A percentile compares a stretch with the other conserved stretches of the same genome.
Evolutionary conservation across 805 yeast species (phyloP).

Genomic region (Cyberlindnera sargentensis): DNA sequence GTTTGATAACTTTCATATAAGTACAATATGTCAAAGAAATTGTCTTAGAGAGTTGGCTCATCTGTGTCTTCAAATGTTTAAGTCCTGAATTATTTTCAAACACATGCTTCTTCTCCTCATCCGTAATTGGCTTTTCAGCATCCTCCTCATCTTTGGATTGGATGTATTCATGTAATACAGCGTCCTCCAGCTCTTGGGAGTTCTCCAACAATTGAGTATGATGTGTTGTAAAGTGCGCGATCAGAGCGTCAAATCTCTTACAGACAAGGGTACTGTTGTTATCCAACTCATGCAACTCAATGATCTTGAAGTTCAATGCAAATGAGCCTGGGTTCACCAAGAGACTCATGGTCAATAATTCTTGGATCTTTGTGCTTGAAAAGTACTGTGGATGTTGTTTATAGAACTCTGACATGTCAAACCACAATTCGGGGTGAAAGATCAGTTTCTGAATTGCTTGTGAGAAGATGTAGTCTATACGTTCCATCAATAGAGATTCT

Average conservation of each 20-base stretch:
- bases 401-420: constrained; percentile 41
- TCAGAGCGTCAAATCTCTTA: constrained; percentile 41
- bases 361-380: constrained; percentile 24
- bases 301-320: constrained; percentile 55
- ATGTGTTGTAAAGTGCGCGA: constrained; percentile 24
- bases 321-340: constrained; percentile 64
- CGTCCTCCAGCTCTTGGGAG: constrained; percentile 8
- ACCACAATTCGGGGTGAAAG: constrained; percentile 75
- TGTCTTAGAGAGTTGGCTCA: constrained; percentile 23
- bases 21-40: constrained; percentile 63
- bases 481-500: constrained; percentile 39
- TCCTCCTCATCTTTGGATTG: constrained; percentile 8
- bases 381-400: constrained; percentile 10
- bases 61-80: constrained; percentile 3
- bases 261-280: constrained; percentile 44
- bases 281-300: constrained; percentile 63
- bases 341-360: constrained; percentile 47
- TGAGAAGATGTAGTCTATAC: constrained; percentile 67
- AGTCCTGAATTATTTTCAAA: constrained; percentile 10
- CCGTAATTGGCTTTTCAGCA: constrained; percentile 5
- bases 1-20: constrained; percentile 64
- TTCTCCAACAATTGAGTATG: constrained; percentile 5
- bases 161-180: not conserved
- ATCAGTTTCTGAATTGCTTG: constrained; percentile 58
- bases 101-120: constrained; percentile 5